Evolutionary conservation across 129 eudicot genomes (phyloP), one percentile per base, ranked within the genome.

Genomic region (Artemisia annua): DNA sequence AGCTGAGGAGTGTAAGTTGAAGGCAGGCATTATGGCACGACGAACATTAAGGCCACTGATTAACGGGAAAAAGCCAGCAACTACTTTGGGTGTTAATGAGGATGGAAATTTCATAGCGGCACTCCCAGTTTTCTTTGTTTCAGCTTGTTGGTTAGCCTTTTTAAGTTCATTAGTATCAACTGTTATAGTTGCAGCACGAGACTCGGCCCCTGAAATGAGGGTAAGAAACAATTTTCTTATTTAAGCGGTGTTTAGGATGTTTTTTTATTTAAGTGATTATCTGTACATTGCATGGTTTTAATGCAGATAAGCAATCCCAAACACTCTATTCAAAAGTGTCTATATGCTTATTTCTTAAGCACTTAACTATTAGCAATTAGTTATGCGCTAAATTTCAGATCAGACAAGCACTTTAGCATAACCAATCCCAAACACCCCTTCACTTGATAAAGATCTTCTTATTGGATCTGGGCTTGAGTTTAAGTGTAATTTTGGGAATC

Each of bases 11-110:
- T 94, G 98, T 26, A 87, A 89, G 48, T 94, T 94, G 53, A 93
- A 96, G n/a, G 98, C 89, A 26, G 98, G 98, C 62, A 94, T 81
- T 52, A 90, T 94, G 74, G 97, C 92, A 58, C 96, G 97, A 5
- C 98, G 96, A 43, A 85, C 78, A 30, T 79, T 62, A 26, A 94
- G 97, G 2, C 91, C 55, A 72, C 90, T 94, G 74, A 81, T 87
- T 49, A 90, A 49, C 48, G 95, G 91, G 19, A 93, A 87, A 62
- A 85, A 75, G 30, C 91, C 73, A 15, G 89, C 78, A 11, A 84
- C 76, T 15, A 67, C 49, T 50, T 80, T 76, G 1, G 86, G 79
- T 43, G 81, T 87, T 83, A 94, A 86, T 73, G 83, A 70, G 52
- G 98, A 87, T 48, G 98, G 96, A 35, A 94, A 39, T 52, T 67